Percentiles rank a stretch among this genome's conserved stretches.
phyloP scores from a whole-genome alignment of 768 basidiomycete genomes.

The Lanmaoa pseudosensibilis region DNA sequence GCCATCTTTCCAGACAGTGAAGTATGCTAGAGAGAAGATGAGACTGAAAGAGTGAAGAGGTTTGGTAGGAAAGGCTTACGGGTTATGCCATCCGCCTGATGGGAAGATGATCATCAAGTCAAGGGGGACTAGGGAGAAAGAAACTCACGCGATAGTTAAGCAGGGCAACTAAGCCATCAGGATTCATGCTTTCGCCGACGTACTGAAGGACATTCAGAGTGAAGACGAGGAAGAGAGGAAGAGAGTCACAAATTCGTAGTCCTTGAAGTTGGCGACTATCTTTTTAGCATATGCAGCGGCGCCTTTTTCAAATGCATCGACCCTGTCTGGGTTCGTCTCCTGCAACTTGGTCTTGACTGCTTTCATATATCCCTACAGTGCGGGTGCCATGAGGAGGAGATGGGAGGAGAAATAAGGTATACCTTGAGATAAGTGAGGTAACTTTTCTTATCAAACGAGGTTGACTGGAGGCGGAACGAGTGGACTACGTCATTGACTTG shows the following conservation, averaged over 20 bases:
- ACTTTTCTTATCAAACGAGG: slow-evolving; percentile 88
- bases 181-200: slow-evolving; percentile 71
- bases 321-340: slow-evolving; percentile 54
- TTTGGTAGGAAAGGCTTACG: slow-evolving; percentile 49
- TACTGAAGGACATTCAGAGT: slow-evolving; percentile 44
- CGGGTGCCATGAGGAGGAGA: not conserved
- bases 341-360: slow-evolving; percentile 67
- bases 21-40: slow-evolving; percentile 57
- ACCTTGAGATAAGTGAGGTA: slow-evolving; percentile 83
- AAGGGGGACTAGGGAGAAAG: not conserved
- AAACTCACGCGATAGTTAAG: slow-evolving; percentile 84
- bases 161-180: slow-evolving; percentile 92
- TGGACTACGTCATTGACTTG: slow-evolving; percentile 88
- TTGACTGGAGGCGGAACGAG: slow-evolving; percentile 86
- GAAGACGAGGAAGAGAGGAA: too few relatives aligned
- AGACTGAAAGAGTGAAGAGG: not conserved
- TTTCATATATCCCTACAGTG: slow-evolving; percentile 87
- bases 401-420: not conserved
- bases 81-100: slow-evolving; percentile 74
- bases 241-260: slow-evolving; percentile 83
- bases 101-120: slow-evolving; percentile 11
- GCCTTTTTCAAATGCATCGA: slow-evolving; percentile 77
- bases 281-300: slow-evolving; percentile 84
- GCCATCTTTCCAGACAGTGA: slow-evolving; percentile 97
- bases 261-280: slow-evolving; percentile 84